A percentile compares a stretch with the other conserved stretches of the same genome.
phyloP scores from a whole-genome alignment of 371 early-diverging fungal species.

The Rhizoclosmatium hyalinum region DNA sequence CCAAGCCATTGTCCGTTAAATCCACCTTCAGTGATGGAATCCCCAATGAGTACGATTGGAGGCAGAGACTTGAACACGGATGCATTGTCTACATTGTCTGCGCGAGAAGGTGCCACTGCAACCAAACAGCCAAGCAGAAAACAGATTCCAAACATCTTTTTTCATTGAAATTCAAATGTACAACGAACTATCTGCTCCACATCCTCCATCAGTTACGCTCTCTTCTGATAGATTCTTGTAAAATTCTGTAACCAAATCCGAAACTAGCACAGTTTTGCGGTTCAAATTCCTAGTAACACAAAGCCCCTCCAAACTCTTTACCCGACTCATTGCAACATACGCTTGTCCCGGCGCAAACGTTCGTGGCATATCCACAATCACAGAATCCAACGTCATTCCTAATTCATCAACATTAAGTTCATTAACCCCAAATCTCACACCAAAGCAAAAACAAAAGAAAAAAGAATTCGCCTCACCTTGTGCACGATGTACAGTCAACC shows the following conservation, averaged over 20 bases:
- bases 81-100: background rate
- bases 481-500: slow-evolving; percentile 82
- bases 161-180: background rate
- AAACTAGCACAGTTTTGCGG: slow-evolving; percentile 11
- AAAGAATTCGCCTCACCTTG: slow-evolving; percentile 66
- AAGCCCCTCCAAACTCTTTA: slow-evolving; percentile 56
- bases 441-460: background rate
- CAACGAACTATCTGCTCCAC: too few species aligned
- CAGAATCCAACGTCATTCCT: slow-evolving; percentile 79
- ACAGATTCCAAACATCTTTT: background rate
- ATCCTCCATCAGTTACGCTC: background rate
- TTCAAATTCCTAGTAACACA: slow-evolving; percentile 15
- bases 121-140: background rate
- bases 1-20: slow-evolving; percentile 13
- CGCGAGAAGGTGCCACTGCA: background rate
- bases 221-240: slow-evolving; percentile 22
- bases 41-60: slow-evolving; percentile 13
- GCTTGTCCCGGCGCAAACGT: slow-evolving; percentile 89
- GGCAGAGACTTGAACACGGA: background rate
- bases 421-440: background rate
- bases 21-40: slow-evolving; percentile 22
- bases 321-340: slow-evolving; percentile 88
- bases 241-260: slow-evolving; percentile 26
- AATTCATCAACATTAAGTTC: background rate
- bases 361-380: slow-evolving; percentile 76